A percentile compares a stretch with the other conserved stretches of the same genome.
phyloP scores from a whole-genome alignment of 768 basidiomycete genomes.

The Pluteus cervinus region DNA sequence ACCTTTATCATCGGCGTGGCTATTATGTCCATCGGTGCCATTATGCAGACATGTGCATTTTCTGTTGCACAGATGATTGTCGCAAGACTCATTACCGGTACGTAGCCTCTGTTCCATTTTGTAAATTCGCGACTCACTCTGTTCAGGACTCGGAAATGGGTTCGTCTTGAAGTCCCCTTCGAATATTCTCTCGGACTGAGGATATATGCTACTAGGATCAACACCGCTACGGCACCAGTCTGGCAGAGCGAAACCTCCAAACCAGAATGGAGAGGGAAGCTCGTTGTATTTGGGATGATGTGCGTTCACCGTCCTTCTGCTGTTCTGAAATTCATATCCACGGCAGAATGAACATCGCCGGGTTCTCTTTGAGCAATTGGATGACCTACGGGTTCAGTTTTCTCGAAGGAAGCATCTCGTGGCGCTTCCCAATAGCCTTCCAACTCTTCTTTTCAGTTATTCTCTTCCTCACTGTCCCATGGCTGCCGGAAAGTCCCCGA shows the following conservation, averaged over 20 bases:
- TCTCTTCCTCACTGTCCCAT: constrained; percentile 37
- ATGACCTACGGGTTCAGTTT: constrained; percentile 50
- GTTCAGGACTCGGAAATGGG: constrained; percentile 40
- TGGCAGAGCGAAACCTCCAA: constrained; percentile 51
- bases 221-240: constrained; percentile 44
- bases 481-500: constrained; percentile 43
- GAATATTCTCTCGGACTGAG: not conserved
- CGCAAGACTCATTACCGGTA: constrained; percentile 40
- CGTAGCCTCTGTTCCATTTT: constrained; percentile 1
- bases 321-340: not conserved
- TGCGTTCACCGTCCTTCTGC: constrained; percentile 13
- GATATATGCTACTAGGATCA: constrained; percentile 22
- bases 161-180: constrained; percentile 9
- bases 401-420: constrained; percentile 33
- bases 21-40: constrained; percentile 48
- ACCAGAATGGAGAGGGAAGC: constrained; percentile 39
- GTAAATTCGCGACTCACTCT: not conserved
- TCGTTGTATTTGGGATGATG: constrained; percentile 47
- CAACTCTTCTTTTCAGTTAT: constrained; percentile 41
- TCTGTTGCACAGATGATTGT: constrained; percentile 43
- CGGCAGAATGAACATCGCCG: constrained; percentile 42
- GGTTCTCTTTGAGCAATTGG: constrained; percentile 47
- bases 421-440: constrained; percentile 47
- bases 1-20: constrained; percentile 43
- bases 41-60: constrained; percentile 41